phyloP scores from a whole-genome alignment of 495 filamentous ascomycete genomes.

The Glonium stellatum region DNA sequence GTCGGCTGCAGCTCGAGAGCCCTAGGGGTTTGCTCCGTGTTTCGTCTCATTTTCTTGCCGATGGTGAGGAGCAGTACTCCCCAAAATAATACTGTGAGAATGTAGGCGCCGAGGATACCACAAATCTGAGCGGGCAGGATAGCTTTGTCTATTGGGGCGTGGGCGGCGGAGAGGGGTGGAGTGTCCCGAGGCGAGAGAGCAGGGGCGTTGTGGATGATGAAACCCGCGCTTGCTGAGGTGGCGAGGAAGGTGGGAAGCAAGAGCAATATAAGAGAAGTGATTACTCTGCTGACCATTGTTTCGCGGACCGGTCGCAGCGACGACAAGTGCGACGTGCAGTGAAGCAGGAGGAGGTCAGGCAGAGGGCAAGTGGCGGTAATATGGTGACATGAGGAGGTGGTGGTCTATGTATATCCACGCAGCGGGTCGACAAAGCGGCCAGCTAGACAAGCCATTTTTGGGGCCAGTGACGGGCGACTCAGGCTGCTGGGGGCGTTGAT shows the following conservation, averaged over 20 bases:
- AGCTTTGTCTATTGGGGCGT: constrained; percentile 50
- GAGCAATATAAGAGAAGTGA: not conserved
- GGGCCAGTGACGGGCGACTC: constrained; percentile 6
- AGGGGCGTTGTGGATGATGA: constrained; percentile 51
- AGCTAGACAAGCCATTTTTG: constrained; percentile 1
- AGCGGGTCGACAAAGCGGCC: not conserved
- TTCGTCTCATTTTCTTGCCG: constrained; percentile 52
- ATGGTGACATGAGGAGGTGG: constrained; percentile 22
- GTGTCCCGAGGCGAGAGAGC: constrained; percentile 53
- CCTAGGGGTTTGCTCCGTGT: constrained; percentile 46
- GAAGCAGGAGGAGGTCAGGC: constrained; percentile 22
- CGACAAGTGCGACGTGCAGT: constrained; percentile 22
- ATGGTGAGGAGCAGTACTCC: constrained; percentile 59
- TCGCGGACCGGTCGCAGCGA: constrained; percentile 6
- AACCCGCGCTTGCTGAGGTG: not conserved
- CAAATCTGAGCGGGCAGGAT: constrained; percentile 69
- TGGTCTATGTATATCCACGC: constrained; percentile 23
- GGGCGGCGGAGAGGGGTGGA: constrained; percentile 45
- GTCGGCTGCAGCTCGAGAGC: constrained; percentile 50
- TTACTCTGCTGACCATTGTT: constrained; percentile 14
- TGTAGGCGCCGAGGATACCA: constrained; percentile 72
- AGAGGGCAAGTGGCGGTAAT: constrained; percentile 21
- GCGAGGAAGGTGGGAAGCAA: not conserved
- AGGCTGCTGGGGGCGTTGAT: constrained; percentile 12
- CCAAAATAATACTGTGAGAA: constrained; percentile 62